These are phyloP conservation scores for Escallonia rubra DNA, from an alignment of 129 eudicot genomes.

Conservation along the genomic window DNA sequence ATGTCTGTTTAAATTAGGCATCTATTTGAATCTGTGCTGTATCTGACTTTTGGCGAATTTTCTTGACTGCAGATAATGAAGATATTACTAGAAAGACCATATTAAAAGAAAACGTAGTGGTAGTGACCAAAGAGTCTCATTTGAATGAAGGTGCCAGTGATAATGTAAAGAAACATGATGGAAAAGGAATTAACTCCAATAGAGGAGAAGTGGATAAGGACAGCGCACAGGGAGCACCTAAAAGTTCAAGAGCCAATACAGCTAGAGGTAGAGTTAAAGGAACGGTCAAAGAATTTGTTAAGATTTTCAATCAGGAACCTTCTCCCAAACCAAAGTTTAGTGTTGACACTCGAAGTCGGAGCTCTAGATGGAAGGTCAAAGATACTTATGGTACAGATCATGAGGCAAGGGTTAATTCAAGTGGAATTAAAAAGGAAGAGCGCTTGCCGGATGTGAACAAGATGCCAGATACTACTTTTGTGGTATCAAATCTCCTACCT, in stretches of 20 bases:
- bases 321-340: constrained; percentile 33
- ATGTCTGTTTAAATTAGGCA: neutral
- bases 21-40: neutral
- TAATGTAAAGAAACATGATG: constrained; percentile 28
- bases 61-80: constrained; percentile 28
- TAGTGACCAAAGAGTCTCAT: constrained; percentile 2
- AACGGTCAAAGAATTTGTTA: constrained; percentile 71
- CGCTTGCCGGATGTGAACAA: constrained; percentile 18
- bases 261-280: constrained; percentile 47
- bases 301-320: constrained; percentile 51
- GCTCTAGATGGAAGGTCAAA: constrained; percentile 47
- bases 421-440: constrained; percentile 19
- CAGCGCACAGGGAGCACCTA: constrained; percentile 22
- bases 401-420: constrained; percentile 18
- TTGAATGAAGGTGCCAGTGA: constrained; percentile 8
- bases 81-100: constrained; percentile 24
- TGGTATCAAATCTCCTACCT: constrained; percentile 25
- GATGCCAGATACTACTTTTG: constrained; percentile 27
- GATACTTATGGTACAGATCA: constrained; percentile 10
- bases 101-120: constrained; percentile 22
- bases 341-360: constrained; percentile 27
- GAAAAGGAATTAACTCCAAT: constrained; percentile 24
- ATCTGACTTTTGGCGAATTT: neutral
- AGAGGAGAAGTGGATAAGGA: constrained; percentile 23
- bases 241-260: constrained; percentile 17